Percentiles rank a stretch among this genome's conserved stretches.
phyloP scores from a whole-genome alignment of 305 asterid species.

The Galium porrigens region DNA sequence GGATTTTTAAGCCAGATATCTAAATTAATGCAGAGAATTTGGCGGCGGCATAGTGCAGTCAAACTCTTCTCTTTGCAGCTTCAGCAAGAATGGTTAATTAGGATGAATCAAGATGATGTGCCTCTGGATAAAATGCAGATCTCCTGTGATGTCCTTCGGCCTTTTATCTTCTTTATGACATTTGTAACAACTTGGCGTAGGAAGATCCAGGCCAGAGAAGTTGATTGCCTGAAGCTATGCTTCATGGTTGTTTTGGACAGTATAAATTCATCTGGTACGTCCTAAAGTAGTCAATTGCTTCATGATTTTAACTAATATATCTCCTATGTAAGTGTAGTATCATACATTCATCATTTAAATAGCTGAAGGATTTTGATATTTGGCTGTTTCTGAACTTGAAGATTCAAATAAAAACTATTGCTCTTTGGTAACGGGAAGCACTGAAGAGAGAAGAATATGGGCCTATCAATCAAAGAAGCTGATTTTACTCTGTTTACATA shows the following conservation, averaged over 20 bases:
- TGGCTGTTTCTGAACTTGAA: conserved; percentile 24
- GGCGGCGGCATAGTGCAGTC: conserved; percentile 53
- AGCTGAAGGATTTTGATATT: conserved; percentile 15
- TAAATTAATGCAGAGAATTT: conserved; percentile 46
- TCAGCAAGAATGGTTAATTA: conserved; percentile 53
- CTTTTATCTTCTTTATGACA: conserved; percentile 61
- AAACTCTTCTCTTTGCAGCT: conserved; percentile 41
- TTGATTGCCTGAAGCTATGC: conserved; percentile 55
- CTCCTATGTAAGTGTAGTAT: neutral
- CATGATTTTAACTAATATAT: neutral
- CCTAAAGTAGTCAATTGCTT: too few species aligned
- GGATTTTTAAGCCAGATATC: neutral
- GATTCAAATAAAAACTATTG: conserved; percentile 51
- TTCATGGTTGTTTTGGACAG: conserved; percentile 52
- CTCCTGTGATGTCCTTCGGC: conserved; percentile 45
- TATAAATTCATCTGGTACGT: conserved; percentile 50
- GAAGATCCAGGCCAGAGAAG: conserved; percentile 41
- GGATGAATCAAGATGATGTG: conserved; percentile 31
- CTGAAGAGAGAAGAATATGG: conserved; percentile 66
- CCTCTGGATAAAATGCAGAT: conserved; percentile 31
- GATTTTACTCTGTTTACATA: conserved; percentile 50
- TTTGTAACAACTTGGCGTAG: conserved; percentile 35
- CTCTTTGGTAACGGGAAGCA: conserved; percentile 52
- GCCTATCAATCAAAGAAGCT: conserved; percentile 62
- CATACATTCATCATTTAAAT: neutral